phyloP scores from a whole-genome alignment of 192 early-diverging fungal genomes.

The Phlyctochytrium bullatum region DNA sequence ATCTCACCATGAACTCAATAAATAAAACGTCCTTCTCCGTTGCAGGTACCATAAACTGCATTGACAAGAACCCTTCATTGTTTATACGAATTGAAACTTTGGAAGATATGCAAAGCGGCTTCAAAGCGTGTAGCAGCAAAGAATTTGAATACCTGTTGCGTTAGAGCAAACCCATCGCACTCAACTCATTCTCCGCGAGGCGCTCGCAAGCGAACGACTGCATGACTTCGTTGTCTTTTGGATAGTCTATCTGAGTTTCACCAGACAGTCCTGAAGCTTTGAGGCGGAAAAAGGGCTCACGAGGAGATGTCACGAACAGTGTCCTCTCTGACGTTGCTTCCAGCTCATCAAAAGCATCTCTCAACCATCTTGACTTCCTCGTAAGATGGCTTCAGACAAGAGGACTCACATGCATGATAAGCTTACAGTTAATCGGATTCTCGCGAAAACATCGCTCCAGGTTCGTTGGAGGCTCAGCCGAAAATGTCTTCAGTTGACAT shows the following conservation, averaged over 20 bases:
- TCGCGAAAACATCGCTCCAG: slow-evolving; percentile 34
- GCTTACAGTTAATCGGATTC: slow-evolving; percentile 37
- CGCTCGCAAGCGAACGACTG: slow-evolving; percentile 48
- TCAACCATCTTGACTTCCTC: slow-evolving; percentile 45
- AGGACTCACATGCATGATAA: slow-evolving; percentile 41
- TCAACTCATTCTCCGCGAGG: slow-evolving; percentile 34
- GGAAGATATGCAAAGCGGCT: slow-evolving; percentile 50
- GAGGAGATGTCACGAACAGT: slow-evolving; percentile 36
- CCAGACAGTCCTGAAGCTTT: slow-evolving; percentile 46
- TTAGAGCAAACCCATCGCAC: no score
- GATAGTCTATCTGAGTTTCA: slow-evolving; percentile 49
- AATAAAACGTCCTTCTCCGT: neutral
- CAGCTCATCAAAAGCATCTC: slow-evolving; percentile 56
- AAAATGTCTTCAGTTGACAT: slow-evolving; percentile 49
- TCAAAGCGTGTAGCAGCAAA: slow-evolving; percentile 41
- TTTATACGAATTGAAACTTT: slow-evolving; percentile 54
- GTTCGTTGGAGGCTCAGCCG: slow-evolving; percentile 38
- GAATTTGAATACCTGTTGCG: slow-evolving; percentile 23
- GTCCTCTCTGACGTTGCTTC: slow-evolving; percentile 52
- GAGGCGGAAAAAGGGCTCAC: slow-evolving; percentile 50
- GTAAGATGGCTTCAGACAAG: neutral
- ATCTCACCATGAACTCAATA: neutral
- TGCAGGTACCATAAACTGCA: slow-evolving; percentile 30
- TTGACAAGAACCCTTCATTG: slow-evolving; percentile 48
- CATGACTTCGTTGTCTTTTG: slow-evolving; percentile 50